Percentiles rank a stretch among this genome's conserved stretches.
phyloP scores from a whole-genome alignment of 192 early-diverging fungal species.

The Backusella tuberculispora region DNA sequence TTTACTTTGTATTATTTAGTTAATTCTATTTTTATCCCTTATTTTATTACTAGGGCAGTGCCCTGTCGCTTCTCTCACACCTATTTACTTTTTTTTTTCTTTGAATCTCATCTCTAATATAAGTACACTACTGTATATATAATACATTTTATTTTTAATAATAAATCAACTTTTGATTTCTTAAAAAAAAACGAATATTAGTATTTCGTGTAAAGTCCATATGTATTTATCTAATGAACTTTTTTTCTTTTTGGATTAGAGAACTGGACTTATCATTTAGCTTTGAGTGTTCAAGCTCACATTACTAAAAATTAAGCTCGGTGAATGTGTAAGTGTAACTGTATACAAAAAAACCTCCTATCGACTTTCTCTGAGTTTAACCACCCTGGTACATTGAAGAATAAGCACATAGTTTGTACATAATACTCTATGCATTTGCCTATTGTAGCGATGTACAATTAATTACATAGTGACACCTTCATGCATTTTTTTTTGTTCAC shows the following conservation, averaged over 20 bases:
- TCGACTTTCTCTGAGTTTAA: background rate
- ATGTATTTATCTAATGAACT: too few relatives aligned
- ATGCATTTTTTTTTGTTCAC: background rate
- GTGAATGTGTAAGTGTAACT: background rate
- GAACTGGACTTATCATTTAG: background rate
- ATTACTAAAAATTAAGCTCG: background rate
- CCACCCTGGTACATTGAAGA: background rate
- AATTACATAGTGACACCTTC: background rate
- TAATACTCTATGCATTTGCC: background rate
- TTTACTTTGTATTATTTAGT: constrained; percentile 9
- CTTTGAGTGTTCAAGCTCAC: background rate
- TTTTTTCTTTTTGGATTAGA: background rate
- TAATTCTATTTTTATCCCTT: constrained; percentile 8
- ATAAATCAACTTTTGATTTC: background rate
- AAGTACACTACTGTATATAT: constrained; percentile 16
- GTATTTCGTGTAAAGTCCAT: background rate
- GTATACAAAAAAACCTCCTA: background rate
- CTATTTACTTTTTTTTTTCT: constrained; percentile 1
- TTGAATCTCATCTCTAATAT: background rate
- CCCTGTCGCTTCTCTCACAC: background rate
- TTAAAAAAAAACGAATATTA: background rate
- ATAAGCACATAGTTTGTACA: background rate
- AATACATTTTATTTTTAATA: constrained; percentile 5
- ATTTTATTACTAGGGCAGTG: constrained; percentile 16
- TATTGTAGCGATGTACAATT: background rate